Conservation (phyloP, 2,329 filamentous ascomycete genomes). For the Penicillium crustosum region DNA sequence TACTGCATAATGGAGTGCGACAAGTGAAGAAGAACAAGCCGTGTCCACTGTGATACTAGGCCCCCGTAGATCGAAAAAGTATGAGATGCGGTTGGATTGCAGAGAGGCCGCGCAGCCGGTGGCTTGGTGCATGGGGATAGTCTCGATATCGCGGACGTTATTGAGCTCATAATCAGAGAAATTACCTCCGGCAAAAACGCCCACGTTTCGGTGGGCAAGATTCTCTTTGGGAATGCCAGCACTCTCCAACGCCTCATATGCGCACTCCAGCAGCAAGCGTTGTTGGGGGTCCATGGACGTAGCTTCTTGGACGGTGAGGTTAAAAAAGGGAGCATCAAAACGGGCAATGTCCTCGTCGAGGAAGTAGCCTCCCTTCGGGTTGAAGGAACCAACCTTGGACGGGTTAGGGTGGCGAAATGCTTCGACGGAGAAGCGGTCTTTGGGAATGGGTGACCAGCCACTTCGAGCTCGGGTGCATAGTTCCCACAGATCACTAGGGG, state of each 20-base stretch:
- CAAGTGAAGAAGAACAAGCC: slow-evolving; percentile 29
- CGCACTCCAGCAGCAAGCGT: slow-evolving; percentile 26
- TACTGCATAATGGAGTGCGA: slow-evolving; percentile 30
- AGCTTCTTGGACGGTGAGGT: slow-evolving; percentile 26
- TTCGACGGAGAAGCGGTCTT: slow-evolving; percentile 22
- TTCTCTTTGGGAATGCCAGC: slow-evolving; percentile 30
- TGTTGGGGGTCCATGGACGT: slow-evolving; percentile 30
- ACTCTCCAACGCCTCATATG: slow-evolving; percentile 32
- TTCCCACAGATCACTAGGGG: slow-evolving; percentile 27
- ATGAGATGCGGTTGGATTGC: slow-evolving; percentile 30
- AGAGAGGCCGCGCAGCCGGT: slow-evolving; percentile 25
- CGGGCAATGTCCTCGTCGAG: slow-evolving; percentile 26
- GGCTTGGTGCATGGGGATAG: slow-evolving; percentile 21
- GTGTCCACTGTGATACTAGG: slow-evolving; percentile 32
- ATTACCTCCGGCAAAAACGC: slow-evolving; percentile 25
- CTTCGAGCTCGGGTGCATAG: slow-evolving; percentile 24
- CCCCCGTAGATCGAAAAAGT: slow-evolving; percentile 32
- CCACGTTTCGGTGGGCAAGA: slow-evolving; percentile 24
- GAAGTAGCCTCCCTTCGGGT: slow-evolving; percentile 28
- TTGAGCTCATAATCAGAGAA: slow-evolving; percentile 27
- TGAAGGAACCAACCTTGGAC: slow-evolving; percentile 23
- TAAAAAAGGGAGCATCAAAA: slow-evolving; percentile 32
- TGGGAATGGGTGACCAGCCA: slow-evolving; percentile 24
- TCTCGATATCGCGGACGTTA: slow-evolving; percentile 26
- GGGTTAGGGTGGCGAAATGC: slow-evolving; percentile 27